These are phyloP conservation scores for Russula sp. DNA, from an alignment of 768 basidiomycete species.

Conservation along the genomic window DNA sequence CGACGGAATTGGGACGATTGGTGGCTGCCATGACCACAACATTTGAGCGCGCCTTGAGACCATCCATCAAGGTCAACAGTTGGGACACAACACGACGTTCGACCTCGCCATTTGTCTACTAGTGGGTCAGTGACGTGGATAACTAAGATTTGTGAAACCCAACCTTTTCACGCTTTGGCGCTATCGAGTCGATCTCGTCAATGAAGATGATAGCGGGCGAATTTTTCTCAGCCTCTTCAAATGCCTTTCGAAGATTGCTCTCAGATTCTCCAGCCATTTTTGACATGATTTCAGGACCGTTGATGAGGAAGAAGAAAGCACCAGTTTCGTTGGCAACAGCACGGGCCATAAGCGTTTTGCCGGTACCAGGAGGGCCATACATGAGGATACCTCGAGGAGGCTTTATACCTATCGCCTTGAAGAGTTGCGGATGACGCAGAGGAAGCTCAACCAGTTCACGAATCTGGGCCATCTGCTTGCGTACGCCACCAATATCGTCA, in stretches of 20 bases:
- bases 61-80: conserved; percentile 98
- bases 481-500: conserved; percentile 98
- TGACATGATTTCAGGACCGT: conserved; percentile 99
- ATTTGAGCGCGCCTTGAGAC: conserved; percentile 96
- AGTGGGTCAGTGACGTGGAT: conserved; percentile 16
- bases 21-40: conserved; percentile 99
- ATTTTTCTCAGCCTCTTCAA: conserved; percentile 99
- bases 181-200: conserved; percentile 98
- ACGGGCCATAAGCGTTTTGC: conserved; percentile 99
- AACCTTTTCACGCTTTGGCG: conserved; percentile 99
- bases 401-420: conserved; percentile 99
- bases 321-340: conserved; percentile 99
- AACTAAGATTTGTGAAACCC: conserved; percentile 25
- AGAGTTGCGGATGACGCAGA: conserved; percentile 95
- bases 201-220: conserved; percentile 99
- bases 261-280: conserved; percentile 99
- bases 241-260: conserved; percentile 95
- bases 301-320: conserved; percentile 99
- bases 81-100: conserved; percentile 99
- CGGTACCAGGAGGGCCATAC: conserved; percentile 98
- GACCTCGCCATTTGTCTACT: conserved; percentile 96
- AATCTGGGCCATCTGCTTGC: conserved; percentile 99
- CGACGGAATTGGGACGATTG: conserved; percentile 98
- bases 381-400: conserved; percentile 98
- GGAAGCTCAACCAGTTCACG: conserved; percentile 98